These are phyloP conservation scores for Sporisorium iseilematis-ciliati DNA, from an alignment of 1,284 basidiomycete species.

Conservation along the genomic window DNA sequence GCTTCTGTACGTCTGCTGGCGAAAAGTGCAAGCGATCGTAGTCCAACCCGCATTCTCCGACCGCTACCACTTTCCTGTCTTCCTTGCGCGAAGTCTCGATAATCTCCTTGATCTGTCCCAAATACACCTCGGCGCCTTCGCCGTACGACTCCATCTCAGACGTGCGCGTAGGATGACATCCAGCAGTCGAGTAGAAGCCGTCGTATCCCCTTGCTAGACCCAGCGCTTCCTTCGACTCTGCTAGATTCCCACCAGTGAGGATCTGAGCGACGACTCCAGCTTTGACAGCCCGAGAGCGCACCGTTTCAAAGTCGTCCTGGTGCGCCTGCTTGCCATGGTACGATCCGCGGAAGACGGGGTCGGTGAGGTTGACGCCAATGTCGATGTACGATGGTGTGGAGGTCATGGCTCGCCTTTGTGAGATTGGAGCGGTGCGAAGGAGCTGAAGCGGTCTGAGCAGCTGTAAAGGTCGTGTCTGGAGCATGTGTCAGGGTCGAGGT, in stretches of 20 bases:
- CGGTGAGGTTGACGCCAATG: conserved; percentile 73
- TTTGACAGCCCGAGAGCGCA: conserved; percentile 76
- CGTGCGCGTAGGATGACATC: conserved; percentile 88
- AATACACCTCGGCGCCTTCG: conserved; percentile 76
- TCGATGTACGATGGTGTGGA: conserved; percentile 64
- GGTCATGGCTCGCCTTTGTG: conserved; percentile 8
- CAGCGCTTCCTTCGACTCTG: conserved; percentile 78
- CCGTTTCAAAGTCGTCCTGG: conserved; percentile 76
- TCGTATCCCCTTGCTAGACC: conserved; percentile 75
- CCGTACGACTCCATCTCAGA: conserved; percentile 77
- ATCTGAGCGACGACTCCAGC: conserved; percentile 83
- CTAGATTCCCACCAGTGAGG: conserved; percentile 82
- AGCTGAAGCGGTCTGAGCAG: background rate
- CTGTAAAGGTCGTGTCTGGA: background rate
- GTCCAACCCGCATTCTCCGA: conserved; percentile 90
- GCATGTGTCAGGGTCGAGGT: conserved; percentile 4
- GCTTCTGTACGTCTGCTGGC: conserved; percentile 76
- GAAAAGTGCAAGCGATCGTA: conserved; percentile 86
- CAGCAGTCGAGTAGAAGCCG: conserved; percentile 81
- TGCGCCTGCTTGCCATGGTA: conserved; percentile 73
- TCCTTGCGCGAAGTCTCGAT: conserved; percentile 17
- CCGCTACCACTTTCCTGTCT: conserved; percentile 72
- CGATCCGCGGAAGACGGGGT: conserved; percentile 71
- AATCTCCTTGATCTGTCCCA: conserved; percentile 72
- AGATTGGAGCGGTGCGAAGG: background rate